phyloP scores from a whole-genome alignment of 805 yeast genomes.

The Wickerhamiella spandovensis region DNA sequence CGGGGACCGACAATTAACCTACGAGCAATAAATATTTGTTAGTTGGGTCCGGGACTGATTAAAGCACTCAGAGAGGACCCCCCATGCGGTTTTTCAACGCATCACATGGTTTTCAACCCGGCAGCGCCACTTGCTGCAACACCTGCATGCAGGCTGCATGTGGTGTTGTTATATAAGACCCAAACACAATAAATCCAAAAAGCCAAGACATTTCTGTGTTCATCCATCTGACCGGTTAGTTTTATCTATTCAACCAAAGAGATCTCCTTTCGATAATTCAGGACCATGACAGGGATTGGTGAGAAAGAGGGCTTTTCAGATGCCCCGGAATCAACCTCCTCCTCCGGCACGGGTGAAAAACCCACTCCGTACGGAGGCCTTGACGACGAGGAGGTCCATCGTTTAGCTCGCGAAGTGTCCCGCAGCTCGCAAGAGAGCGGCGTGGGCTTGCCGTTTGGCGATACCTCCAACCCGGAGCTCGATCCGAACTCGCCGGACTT shows the following conservation, averaged over 20 bases:
- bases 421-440: neutral
- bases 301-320: neutral
- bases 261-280: too few relatives aligned
- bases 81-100: neutral
- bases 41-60: too few relatives aligned
- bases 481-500: slow-evolving; percentile 49
- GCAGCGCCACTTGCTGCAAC: neutral
- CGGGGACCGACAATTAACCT: too few relatives aligned
- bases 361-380: slow-evolving; percentile 6
- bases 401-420: slow-evolving; percentile 1
- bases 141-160: neutral
- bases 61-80: too few relatives aligned
- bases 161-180: neutral
- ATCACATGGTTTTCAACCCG: neutral
- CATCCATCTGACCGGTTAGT: neutral
- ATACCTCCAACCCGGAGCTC: slow-evolving; percentile 30
- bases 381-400: slow-evolving; percentile 5
- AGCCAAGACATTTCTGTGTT: neutral
- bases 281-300: neutral
- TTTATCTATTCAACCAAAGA: too few relatives aligned
- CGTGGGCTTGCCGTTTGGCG: neutral
- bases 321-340: neutral
- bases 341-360: neutral
- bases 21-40: too few relatives aligned
- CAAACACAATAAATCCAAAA: neutral